phyloP scores from a whole-genome alignment of 805 yeast genomes.

The Myxozyma geophila region DNA sequence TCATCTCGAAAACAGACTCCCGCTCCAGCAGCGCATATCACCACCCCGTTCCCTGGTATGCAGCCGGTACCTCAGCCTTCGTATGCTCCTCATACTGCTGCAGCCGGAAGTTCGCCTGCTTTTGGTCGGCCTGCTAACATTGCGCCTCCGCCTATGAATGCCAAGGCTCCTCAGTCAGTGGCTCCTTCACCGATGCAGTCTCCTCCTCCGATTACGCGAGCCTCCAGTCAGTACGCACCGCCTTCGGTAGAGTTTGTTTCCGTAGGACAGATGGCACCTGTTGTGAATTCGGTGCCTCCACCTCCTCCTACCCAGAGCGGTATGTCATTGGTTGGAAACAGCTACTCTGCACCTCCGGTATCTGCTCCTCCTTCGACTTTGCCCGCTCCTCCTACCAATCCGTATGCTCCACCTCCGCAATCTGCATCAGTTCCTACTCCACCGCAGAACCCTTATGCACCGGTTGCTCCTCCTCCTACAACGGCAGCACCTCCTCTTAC shows the following conservation, averaged over 20 bases:
- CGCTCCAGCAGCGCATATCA: constrained; percentile 39
- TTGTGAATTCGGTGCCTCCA: constrained; percentile 10
- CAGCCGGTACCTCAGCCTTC: constrained; percentile 42
- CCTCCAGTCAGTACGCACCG: constrained; percentile 25
- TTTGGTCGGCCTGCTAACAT: constrained; percentile 17
- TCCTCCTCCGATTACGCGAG: constrained; percentile 26
- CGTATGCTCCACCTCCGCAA: constrained; percentile 48
- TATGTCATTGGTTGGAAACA: too few species aligned
- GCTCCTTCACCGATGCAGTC: constrained; percentile 30
- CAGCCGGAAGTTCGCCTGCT: constrained; percentile 16
- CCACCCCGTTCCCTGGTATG: constrained; percentile 37
- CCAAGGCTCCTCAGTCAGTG: constrained; percentile 32
- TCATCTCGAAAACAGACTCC: constrained; percentile 37
- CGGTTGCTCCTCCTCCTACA: constrained; percentile 25
- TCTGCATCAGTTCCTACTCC: constrained; percentile 11
- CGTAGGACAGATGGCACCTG: constrained; percentile 21
- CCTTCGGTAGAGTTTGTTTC: constrained; percentile 33
- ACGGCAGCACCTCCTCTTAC: constrained; percentile 23
- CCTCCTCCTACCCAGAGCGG: constrained; percentile 14
- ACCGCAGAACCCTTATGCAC: constrained; percentile 31
- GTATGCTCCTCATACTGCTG: constrained; percentile 40
- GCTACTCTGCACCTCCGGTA: constrained; percentile 16
- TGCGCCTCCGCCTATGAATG: constrained; percentile 36
- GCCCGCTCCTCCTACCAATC: constrained; percentile 46
- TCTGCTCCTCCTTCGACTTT: constrained; percentile 40